A percentile compares a stretch with the other conserved stretches of the same genome.
Conservation (phyloP, 148 eudicot genomes). For the Spergularia marina region DNA sequence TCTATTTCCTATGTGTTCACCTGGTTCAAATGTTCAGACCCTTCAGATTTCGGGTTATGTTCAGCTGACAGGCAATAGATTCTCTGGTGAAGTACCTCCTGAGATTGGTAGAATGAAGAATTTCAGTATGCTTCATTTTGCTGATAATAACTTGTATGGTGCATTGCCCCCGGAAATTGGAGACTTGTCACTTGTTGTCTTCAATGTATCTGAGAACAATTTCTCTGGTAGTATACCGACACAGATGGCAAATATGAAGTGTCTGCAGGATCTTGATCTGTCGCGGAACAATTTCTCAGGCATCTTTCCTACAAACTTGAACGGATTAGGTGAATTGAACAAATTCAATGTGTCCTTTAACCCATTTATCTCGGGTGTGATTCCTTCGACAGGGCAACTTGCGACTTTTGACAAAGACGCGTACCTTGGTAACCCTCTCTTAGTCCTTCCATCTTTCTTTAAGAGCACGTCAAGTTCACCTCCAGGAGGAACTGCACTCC, state of each 20-base stretch:
- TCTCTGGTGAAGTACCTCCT: constrained; percentile 66
- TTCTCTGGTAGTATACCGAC: constrained; percentile 64
- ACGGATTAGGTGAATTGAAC: constrained; percentile 51
- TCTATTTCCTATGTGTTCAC: constrained; percentile 58
- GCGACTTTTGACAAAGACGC: constrained; percentile 75
- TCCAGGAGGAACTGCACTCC: background rate
- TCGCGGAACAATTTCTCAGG: constrained; percentile 92
- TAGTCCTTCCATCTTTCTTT: constrained; percentile 57
- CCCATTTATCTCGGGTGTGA: constrained; percentile 58
- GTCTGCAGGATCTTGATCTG: constrained; percentile 76
- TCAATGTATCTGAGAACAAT: constrained; percentile 60
- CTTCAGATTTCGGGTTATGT: constrained; percentile 63
- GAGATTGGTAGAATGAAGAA: constrained; percentile 72
- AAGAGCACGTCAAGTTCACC: constrained; percentile 27
- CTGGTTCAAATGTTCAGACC: constrained; percentile 44
- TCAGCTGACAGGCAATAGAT: constrained; percentile 64
- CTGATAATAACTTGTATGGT: constrained; percentile 54
- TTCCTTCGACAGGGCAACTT: constrained; percentile 76
- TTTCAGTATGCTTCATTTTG: constrained; percentile 78
- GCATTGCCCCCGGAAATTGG: constrained; percentile 59
- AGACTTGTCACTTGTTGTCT: constrained; percentile 52
- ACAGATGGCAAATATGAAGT: constrained; percentile 55
- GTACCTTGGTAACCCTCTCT: constrained; percentile 66
- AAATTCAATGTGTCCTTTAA: constrained; percentile 89
- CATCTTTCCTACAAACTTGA: constrained; percentile 58